Percentiles rank a stretch among this genome's conserved stretches.
Conservation (phyloP, 345 rosid genomes). For the Capsella bursapastoris region DNA sequence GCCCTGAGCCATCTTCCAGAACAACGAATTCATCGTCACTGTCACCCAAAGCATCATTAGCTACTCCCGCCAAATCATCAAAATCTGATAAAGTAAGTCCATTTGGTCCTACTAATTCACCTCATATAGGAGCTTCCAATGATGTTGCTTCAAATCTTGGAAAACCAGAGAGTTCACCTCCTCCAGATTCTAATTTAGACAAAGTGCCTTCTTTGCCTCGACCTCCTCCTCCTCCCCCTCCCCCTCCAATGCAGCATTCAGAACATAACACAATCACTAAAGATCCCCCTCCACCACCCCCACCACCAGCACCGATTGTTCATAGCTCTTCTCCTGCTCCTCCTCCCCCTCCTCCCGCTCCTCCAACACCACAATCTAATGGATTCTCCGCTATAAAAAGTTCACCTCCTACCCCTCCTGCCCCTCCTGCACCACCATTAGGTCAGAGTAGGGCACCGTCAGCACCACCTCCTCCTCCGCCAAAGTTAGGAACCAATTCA, state of each 20-base stretch:
- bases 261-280: conserved; percentile 18
- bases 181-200: conserved; percentile 24
- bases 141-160: conserved; percentile 31
- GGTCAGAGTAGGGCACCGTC: conserved; percentile 40
- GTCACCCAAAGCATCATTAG: conserved; percentile 41
- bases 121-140: conserved; percentile 10
- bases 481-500: conserved; percentile 48
- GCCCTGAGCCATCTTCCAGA: conserved; percentile 26
- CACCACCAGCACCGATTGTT: conserved; percentile 33
- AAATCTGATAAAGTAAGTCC: conserved; percentile 23
- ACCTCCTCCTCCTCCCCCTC: conserved; percentile 37
- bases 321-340: conserved; percentile 44
- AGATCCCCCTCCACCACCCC: conserved; percentile 41
- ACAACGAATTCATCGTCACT: conserved; percentile 18
- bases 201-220: not conserved
- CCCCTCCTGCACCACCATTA: conserved; percentile 53
- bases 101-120: conserved; percentile 14
- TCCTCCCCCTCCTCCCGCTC: conserved; percentile 35
- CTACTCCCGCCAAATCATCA: conserved; percentile 28
- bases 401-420: conserved; percentile 49
- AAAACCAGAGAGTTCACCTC: conserved; percentile 26
- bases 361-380: conserved; percentile 46
- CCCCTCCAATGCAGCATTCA: conserved; percentile 31
- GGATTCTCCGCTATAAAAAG: conserved; percentile 37
- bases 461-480: conserved; percentile 54